Conservation (phyloP, 2,329 filamentous ascomycete genomes). For the Phaeosphaeria sp. region DNA sequence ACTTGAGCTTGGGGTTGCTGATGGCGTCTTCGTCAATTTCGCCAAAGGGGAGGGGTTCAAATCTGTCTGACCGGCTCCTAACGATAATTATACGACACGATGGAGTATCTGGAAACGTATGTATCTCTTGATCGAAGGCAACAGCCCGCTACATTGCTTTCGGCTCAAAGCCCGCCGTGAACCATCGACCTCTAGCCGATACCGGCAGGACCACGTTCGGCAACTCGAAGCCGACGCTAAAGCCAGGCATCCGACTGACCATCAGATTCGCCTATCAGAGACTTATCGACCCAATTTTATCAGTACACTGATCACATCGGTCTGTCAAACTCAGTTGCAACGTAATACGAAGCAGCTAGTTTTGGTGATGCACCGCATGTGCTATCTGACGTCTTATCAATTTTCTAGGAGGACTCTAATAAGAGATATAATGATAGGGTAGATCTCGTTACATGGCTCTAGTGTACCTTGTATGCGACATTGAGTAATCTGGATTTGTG, state of each 20-base stretch:
- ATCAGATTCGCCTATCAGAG: background rate
- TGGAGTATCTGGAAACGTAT: background rate
- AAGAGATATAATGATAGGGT: no score
- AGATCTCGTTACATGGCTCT: no score
- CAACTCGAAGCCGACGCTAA: background rate
- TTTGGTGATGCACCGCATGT: no score
- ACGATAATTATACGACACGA: background rate
- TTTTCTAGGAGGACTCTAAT: no score
- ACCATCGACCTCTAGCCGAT: constrained; percentile 4
- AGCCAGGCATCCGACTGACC: background rate
- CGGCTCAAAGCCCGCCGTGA: background rate
- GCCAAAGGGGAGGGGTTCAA: background rate
- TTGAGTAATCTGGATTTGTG: no score
- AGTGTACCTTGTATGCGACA: no score
- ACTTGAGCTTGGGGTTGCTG: background rate
- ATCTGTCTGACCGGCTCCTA: background rate
- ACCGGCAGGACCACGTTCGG: constrained; percentile 9
- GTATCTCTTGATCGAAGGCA: background rate
- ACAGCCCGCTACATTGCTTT: background rate
- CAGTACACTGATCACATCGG: background rate
- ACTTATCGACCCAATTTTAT: background rate
- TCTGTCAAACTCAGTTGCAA: background rate
- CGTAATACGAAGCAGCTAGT: no score
- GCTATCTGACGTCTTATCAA: no score
- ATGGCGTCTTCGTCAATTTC: background rate